Evolutionary conservation across 805 yeast species (phyloP), one percentile per base, ranked within the genome.

Genomic region (Yamadazyma sp.): DNA sequence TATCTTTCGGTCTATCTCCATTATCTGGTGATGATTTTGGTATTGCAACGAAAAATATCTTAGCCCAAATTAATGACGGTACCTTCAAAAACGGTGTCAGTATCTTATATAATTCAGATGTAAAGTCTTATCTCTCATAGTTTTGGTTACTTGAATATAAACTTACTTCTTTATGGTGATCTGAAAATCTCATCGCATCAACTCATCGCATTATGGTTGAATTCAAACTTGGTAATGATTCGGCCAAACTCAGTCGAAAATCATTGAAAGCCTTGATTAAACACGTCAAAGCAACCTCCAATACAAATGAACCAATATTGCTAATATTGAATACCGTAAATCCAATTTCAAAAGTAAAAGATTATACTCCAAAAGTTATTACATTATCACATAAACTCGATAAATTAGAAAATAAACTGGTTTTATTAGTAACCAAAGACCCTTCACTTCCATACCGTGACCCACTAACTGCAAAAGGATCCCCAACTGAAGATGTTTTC

Each of bases 391-490:
- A 72, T 44, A 70, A 74, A 43, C 54, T 82, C 37, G 72, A 70
- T 34, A 68, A 65, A 37, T 53, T 76, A 2, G 69, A 70, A 14
- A 71, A 73, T 14, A 62, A 72, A 32, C 62, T 76, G 15, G 70
- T 83, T 4, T 52, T 84, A 4, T 62, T 86, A 13, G 69, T 86
- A 10, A 82, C 91, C 7, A 84, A 82, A 44, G 93, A 86, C 50
- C 89, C 91, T 1, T 74, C 81, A 4, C 63, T 73, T 4, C 65
- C 69, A 5, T 84, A 77, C 48, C 64, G 78, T 23, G 65, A 63
- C 8, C 65, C 70, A 4, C 53, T 84, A 4, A 62, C 68, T 5
- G 61, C 58, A 19, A 69, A 70, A 38, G 76, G 68, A 12, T 63
- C 77, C 1, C 68, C 73, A 1, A 80, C 88, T 0, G 76, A 78